These are phyloP conservation scores for Castanopsis chinensis DNA, from an alignment of 306 rosid genomes.

Conservation along the genomic window DNA sequence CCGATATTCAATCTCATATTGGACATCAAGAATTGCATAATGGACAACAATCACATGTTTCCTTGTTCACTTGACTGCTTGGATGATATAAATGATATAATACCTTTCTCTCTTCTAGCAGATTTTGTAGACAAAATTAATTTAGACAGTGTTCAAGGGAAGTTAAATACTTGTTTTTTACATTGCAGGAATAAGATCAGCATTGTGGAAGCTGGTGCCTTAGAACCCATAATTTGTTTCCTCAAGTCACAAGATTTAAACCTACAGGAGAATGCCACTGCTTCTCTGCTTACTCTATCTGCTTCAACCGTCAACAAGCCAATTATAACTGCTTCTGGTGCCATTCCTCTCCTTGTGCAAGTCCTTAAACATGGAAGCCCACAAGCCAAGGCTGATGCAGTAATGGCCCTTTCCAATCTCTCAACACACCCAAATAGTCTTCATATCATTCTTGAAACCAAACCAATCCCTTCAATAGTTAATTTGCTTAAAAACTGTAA, in stretches of 20 bases:
- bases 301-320: constrained; percentile 85
- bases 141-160: constrained; percentile 1
- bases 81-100: background rate
- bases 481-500: constrained; percentile 65
- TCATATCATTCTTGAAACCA: constrained; percentile 50
- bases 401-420: constrained; percentile 95
- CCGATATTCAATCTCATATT: background rate
- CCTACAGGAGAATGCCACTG: constrained; percentile 82
- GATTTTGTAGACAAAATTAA: background rate
- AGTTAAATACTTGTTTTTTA: constrained; percentile 12
- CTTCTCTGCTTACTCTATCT: constrained; percentile 82
- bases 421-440: constrained; percentile 66
- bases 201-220: constrained; percentile 91
- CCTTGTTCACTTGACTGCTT: background rate
- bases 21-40: background rate
- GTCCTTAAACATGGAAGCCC: constrained; percentile 70
- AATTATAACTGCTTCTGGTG: constrained; percentile 69
- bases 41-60: background rate
- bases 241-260: constrained; percentile 60
- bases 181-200: constrained; percentile 79
- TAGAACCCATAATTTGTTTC: constrained; percentile 73
- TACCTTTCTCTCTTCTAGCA: constrained; percentile 3
- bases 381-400: constrained; percentile 87
- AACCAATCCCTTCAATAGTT: constrained; percentile 66
- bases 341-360: constrained; percentile 86